Percentiles rank a stretch among this genome's conserved stretches.
Conservation (phyloP, 257 asterid genomes). For the Linderniella brevidens region DNA sequence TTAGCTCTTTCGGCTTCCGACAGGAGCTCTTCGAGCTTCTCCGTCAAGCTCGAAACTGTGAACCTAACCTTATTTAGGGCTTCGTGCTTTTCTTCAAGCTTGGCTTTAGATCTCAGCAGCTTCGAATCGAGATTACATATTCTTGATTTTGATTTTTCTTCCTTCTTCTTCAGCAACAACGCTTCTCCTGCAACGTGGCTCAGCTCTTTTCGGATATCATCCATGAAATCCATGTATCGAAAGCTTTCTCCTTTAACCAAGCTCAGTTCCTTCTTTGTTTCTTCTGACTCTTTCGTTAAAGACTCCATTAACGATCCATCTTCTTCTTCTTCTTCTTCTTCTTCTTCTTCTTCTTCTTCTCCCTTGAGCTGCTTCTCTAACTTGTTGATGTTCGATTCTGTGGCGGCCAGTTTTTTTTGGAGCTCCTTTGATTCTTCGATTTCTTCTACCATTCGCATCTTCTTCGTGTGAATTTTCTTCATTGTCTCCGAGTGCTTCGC, state of each 20-base stretch:
- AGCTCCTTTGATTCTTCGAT: background rate
- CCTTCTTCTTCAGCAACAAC: background rate
- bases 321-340: too few species aligned
- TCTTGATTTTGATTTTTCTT: background rate
- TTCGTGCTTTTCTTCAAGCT: constrained; percentile 43
- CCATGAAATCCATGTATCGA: constrained; percentile 1
- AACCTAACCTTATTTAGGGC: constrained; percentile 43
- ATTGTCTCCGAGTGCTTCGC: background rate
- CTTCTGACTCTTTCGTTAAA: background rate
- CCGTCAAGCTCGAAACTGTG: constrained; percentile 26
- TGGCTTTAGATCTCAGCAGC: constrained; percentile 44
- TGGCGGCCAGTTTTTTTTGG: background rate
- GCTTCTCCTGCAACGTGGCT: background rate
- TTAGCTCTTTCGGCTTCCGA: constrained; percentile 39
- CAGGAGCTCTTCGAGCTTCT: constrained; percentile 34
- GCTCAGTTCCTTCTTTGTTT: background rate
- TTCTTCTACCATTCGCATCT: background rate
- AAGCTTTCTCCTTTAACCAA: background rate
- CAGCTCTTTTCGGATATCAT: background rate
- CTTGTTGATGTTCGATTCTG: background rate
- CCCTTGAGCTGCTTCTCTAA: background rate
- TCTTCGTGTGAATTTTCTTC: background rate
- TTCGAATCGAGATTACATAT: constrained; percentile 36
- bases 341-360: background rate
- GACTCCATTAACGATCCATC: too few species aligned